Evolutionary conservation across 1,139 yeast species (phyloP).

Genomic region (Pneumocystis carinii): DNA sequence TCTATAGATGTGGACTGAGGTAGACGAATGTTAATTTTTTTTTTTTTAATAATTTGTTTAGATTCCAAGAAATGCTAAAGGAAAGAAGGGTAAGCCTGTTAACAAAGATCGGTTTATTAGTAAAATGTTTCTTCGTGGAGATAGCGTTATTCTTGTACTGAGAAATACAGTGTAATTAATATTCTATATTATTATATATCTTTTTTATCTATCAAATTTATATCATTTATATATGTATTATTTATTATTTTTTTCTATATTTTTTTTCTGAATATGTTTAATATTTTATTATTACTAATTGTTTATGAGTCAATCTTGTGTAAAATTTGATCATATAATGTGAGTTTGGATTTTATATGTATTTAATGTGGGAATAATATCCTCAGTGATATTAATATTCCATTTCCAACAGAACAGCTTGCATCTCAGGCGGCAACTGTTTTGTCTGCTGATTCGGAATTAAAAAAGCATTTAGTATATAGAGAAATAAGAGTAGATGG

Average conservation of each 20-base stretch:
- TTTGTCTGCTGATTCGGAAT: not conserved
- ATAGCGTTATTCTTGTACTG: slow-evolving; percentile 74
- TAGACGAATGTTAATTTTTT: not conserved
- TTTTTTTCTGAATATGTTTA: not conserved
- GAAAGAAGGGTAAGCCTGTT: slow-evolving; percentile 54
- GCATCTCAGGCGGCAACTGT: not conserved
- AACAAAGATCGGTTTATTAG: slow-evolving; percentile 74
- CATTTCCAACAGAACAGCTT: not conserved
- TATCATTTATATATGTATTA: not conserved
- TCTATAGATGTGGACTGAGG: slow-evolving; percentile 1
- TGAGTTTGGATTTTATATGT: not conserved
- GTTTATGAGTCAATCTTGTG: not conserved
- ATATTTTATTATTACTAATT: not conserved
- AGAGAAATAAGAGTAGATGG: not conserved
- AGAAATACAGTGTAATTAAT: slow-evolving; percentile 25
- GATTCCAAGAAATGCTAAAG: slow-evolving; percentile 44
- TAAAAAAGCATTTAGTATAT: not conserved
- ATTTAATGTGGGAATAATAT: not conserved
- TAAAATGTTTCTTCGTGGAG: slow-evolving; percentile 87
- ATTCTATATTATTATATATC: not conserved
- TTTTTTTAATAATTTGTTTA: slow-evolving; percentile 53
- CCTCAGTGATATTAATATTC: not conserved
- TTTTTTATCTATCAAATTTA: not conserved
- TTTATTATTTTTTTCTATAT: not conserved
- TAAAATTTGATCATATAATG: not conserved